Evolutionary conservation across 1,139 yeast genomes (phyloP), one percentile per base, ranked within the genome.

Genomic region (Geotrichum histeridarum): DNA sequence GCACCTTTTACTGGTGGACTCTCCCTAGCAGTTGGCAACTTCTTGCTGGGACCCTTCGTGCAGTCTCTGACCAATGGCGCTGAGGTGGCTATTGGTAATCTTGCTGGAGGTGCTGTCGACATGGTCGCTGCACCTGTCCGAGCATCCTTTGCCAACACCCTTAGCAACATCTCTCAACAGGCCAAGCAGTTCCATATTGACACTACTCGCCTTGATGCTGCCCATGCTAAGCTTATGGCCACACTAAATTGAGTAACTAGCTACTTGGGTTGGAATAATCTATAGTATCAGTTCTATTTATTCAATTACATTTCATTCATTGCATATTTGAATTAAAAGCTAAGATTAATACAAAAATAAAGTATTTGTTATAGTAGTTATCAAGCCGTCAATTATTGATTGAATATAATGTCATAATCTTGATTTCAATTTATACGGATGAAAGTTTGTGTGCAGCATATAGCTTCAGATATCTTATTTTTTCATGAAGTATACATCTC

Each of bases 41-140:
- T 57, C 43, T 46, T 63, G 8, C 59, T 63, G 6, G 67, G 67
- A n/a, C 67, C 67, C 42, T 56, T 63, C 42, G 61, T 59, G 27
- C 67, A 64, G 57, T 59, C 65, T 17, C 55, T 63, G 35, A 63
- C 66, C 56, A 61, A 63, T 58, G 66, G 66, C 43, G 64, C 64
- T 39, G 64, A 63, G 55, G 66, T 62, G 6, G 48, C 61, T 14
- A 53, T 63, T 11, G 54, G 62, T 47, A 61, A 61, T 54, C 38
- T 58, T 15, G 50, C 61, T 43, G 67, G 64, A 22, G 64, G 60
- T 17, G 55, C 42, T 27, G 8, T 18, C 17, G 42, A 39, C 38
- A 5, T 36, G 3, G 53, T 55, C 18, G 37, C 58, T 47, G 65
- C 63, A 44, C 58, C 60, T 30, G 54, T 50, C 39, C 18, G 51